Base-by-base conservation (phyloP, 306 rosid genomes). In the Heteromeles arbutifolia region DNA sequence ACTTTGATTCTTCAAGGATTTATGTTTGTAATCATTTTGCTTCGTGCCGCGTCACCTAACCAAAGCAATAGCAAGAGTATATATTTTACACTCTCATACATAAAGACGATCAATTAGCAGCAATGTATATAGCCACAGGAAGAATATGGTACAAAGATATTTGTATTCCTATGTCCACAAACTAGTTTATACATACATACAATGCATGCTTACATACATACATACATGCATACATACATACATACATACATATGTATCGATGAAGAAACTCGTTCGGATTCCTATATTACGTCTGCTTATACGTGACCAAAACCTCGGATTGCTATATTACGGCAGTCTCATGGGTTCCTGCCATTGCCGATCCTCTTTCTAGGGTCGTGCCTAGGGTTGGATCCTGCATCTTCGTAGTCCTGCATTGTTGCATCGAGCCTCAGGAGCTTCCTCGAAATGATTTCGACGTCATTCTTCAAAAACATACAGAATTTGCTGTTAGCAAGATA, bases 401-500 rank as follows among this genome's bases (percentile, higher is more conserved):
- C 87, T 31, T 87, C 96, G 53, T 92, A 92, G 74, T 92, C 97
- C 79, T 84, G 82, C 84, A 83, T 70, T 77, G 77, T 75, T 48
- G 64, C 84, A 74, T 11, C 58, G 10, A 18, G 53, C 69, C 70
- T 84, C 28, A 9, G 34, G 67, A 67, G 85, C 88, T 90, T 92
- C 88, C 96, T 86, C 3, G 75, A 74, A n/a, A 78, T 66, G 76
- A 79, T 76, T 41, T 45, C 54, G 28, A 65, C 69, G 24, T 74
- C 90, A 78, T 65, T 86, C 93, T 90, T 81, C 37, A 65, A 43
- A 37, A 80, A 70, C 44, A 72, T 74, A 44, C 78, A 82, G 14
- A 34, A 62, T 53, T 11, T 58, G 50, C 62, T 69, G 67, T 32
- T 25, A 67, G 50, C 13, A 31, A 64, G 39, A 26, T 2, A 57